Conservation (phyloP, 805 yeast genomes). For the Yarrowia divulgata region DNA sequence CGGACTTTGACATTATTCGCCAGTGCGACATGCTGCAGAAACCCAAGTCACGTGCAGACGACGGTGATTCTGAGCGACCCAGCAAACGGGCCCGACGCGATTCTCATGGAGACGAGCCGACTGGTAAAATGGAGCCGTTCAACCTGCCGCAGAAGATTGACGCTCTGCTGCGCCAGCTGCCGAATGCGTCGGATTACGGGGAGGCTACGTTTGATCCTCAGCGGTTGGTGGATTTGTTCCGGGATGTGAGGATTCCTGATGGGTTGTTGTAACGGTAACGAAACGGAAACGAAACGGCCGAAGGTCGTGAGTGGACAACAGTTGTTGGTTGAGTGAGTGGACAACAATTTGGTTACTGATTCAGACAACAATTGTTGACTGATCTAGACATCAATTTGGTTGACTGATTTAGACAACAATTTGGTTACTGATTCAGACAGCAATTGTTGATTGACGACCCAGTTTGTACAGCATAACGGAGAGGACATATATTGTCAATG, state of each 20-base stretch:
- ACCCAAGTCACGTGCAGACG: slow-evolving; percentile 7
- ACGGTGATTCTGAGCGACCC: slow-evolving; percentile 19
- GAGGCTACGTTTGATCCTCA: slow-evolving; percentile 63
- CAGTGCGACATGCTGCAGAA: slow-evolving; percentile 43
- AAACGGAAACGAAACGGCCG: too few relatives aligned
- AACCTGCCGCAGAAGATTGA: slow-evolving; percentile 53
- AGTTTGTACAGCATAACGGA: too few relatives aligned
- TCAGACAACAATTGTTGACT: too few relatives aligned
- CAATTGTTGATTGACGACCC: too few relatives aligned
- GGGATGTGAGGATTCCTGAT: slow-evolving; percentile 46
- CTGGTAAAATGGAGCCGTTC: slow-evolving; percentile 41
- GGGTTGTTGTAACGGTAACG: slow-evolving; percentile 18
- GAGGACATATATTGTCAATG: slow-evolving; percentile 4
- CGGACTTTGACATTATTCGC: slow-evolving; percentile 43
- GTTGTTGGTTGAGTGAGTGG: too few relatives aligned
- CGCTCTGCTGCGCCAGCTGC: slow-evolving; percentile 17
- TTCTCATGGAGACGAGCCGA: slow-evolving; percentile 13
- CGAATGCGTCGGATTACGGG: not conserved
- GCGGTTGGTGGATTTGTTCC: slow-evolving; percentile 55
- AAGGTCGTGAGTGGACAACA: too few relatives aligned
- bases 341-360: too few relatives aligned
- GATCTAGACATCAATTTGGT: too few relatives aligned
- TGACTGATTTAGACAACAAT: too few relatives aligned
- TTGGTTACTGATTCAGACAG: too few relatives aligned
- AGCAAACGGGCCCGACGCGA: slow-evolving; percentile 44